These are phyloP conservation scores for Piper betle DNA, from an alignment of 164 flowering plant species.

Conservation along the genomic window DNA sequence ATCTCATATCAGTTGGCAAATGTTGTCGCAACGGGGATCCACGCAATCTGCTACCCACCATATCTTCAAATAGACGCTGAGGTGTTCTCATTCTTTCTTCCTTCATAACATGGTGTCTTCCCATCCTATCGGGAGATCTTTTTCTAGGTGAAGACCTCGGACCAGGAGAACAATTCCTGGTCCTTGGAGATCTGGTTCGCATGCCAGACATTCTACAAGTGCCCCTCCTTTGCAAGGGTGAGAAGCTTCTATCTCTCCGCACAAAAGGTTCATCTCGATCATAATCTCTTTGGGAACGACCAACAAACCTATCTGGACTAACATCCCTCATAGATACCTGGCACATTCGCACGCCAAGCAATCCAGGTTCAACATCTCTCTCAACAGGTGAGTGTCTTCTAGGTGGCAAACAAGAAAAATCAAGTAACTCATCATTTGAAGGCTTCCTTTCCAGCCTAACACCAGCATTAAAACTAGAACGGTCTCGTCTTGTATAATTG, in stretches of 20 bases:
- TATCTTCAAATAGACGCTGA: constrained; percentile 26
- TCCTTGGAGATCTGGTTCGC: constrained; percentile 40
- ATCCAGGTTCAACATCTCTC: constrained; percentile 16
- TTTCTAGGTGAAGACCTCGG: constrained; percentile 50
- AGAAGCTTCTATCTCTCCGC: constrained; percentile 27
- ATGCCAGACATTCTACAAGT: constrained; percentile 16
- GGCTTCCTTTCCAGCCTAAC: constrained; percentile 33
- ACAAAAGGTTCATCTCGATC: constrained; percentile 29
- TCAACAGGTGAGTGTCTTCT: constrained; percentile 34
- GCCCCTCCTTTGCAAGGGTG: constrained; percentile 31
- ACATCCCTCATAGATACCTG: constrained; percentile 32
- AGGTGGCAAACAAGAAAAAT: constrained; percentile 21
- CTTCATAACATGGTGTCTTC: constrained; percentile 36
- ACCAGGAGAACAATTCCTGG: constrained; percentile 40
- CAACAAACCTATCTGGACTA: constrained; percentile 31
- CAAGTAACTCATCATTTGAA: constrained; percentile 22
- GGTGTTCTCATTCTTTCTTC: constrained; percentile 43
- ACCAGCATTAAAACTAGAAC: constrained; percentile 19
- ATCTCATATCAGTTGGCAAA: constrained; percentile 29
- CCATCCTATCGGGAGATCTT: constrained; percentile 40
- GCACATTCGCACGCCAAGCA: constrained; percentile 29
- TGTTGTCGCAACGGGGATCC: constrained; percentile 25
- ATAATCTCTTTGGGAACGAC: constrained; percentile 29
- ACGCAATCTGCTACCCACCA: constrained; percentile 26
- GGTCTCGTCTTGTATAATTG: constrained; percentile 21